Conservation (phyloP, 768 basidiomycete species). For the Tubosaeta sp. region DNA sequence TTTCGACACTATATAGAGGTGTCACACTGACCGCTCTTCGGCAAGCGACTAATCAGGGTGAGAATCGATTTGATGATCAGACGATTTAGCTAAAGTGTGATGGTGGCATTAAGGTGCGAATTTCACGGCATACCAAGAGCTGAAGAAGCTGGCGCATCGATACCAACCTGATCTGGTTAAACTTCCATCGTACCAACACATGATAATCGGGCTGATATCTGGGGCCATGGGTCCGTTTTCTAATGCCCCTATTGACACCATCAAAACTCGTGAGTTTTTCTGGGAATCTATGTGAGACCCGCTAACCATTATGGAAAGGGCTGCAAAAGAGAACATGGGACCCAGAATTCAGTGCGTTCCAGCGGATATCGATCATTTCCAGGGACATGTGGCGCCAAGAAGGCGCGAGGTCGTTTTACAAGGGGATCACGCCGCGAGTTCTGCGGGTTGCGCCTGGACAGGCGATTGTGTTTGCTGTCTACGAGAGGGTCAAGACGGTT, state of each 20-base stretch:
- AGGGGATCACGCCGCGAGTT: constrained; percentile 96
- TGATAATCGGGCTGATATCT: constrained; percentile 90
- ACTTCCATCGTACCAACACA: constrained; percentile 93
- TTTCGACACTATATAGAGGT: constrained; percentile 82
- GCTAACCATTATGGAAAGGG: constrained; percentile 39
- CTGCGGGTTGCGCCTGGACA: constrained; percentile 95
- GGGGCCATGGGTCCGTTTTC: constrained; percentile 99
- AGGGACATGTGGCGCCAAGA: constrained; percentile 92
- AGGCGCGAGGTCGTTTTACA: constrained; percentile 90
- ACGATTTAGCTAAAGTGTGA: not conserved
- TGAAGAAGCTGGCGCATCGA: constrained; percentile 78
- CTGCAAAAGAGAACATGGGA: constrained; percentile 78
- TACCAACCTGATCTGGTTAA: constrained; percentile 75
- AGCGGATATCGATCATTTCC: constrained; percentile 77
- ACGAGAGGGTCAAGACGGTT: constrained; percentile 75
- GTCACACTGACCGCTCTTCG: constrained; percentile 89
- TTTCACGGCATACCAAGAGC: constrained; percentile 96
- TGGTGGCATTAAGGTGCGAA: constrained; percentile 64
- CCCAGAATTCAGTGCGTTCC: constrained; percentile 71
- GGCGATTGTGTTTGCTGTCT: constrained; percentile 96
- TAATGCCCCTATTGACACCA: constrained; percentile 93
- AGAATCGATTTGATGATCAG: constrained; percentile 11
- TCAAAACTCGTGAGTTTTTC: constrained; percentile 78
- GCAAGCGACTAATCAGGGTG: constrained; percentile 97
- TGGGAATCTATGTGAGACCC: not conserved